Evolutionary conservation across 31 red algal species (phyloP).

Genomic region (Odonthalia washingtoniensis): DNA sequence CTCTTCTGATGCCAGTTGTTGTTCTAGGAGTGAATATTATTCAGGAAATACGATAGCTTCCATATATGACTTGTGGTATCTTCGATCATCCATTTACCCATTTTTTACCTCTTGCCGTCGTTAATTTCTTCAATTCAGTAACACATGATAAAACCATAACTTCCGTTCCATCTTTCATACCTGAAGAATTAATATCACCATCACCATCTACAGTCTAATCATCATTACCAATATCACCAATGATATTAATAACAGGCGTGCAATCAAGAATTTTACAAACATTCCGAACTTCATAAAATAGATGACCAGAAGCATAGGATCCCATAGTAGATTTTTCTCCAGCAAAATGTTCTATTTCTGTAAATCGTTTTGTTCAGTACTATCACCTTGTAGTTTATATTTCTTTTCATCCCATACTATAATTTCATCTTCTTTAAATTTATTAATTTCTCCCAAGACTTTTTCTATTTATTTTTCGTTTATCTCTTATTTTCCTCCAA

Average conservation of each 20-base stretch:
- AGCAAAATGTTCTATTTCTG: conserved; percentile 53
- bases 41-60: conserved; percentile 68
- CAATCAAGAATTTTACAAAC: conserved; percentile 49
- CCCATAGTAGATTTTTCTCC: conserved; percentile 77
- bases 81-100: conserved; percentile 71
- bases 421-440: conserved; percentile 38
- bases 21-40: conserved; percentile 59
- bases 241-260: conserved; percentile 42
- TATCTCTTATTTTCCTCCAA: conserved; percentile 60
- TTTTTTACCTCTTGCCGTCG: conserved; percentile 79
- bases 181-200: neutral
- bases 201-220: neutral
- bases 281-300: conserved; percentile 49
- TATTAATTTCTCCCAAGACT: neutral
- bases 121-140: conserved; percentile 69
- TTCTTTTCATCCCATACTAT: conserved; percentile 63
- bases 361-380: too few relatives aligned
- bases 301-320: conserved; percentile 83
- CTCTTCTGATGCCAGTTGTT: too few relatives aligned
- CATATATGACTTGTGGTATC: conserved; percentile 56
- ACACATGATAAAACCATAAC: conserved; percentile 70
- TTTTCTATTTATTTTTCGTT: conserved; percentile 41
- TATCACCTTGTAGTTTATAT: conserved; percentile 40
- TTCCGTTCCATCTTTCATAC: conserved; percentile 43
- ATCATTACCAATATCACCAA: too few relatives aligned